Conservation (phyloP, 2,329 filamentous ascomycete genomes). For the Talaromyces sp. region DNA sequence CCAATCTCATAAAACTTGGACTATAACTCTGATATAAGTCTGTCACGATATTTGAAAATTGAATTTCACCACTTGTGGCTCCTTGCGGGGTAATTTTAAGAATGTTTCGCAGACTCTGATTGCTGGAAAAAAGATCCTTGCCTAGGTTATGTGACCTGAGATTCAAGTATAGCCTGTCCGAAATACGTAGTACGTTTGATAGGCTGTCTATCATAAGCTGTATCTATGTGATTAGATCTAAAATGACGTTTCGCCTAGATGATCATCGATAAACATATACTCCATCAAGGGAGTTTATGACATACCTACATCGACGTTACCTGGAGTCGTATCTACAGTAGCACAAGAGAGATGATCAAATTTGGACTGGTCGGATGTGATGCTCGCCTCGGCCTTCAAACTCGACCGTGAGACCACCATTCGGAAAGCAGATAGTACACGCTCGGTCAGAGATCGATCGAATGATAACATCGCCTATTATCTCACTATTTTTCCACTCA, state of each 20-base stretch:
- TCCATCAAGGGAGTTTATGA: neutral
- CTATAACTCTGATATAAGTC: neutral
- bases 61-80: neutral
- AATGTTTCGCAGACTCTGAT: slow-evolving; percentile 1
- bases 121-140: neutral
- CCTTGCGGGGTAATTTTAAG: neutral
- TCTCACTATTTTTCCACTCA: slow-evolving; percentile 27
- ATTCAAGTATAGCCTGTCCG: neutral
- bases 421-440: slow-evolving; percentile 23
- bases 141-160: neutral
- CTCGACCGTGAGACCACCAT: slow-evolving; percentile 18
- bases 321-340: neutral
- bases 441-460: slow-evolving; percentile 19
- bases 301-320: neutral
- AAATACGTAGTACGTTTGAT: neutral
- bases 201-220: neutral
- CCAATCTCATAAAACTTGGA: neutral
- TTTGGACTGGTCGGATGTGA: neutral
- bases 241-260: neutral
- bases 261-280: neutral
- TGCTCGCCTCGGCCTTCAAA: slow-evolving; percentile 19
- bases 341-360: neutral
- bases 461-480: slow-evolving; percentile 2
- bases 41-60: neutral
- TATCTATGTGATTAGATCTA: neutral